phyloP scores from a whole-genome alignment of 768 basidiomycete species.

The Tephrocybe sp. region DNA sequence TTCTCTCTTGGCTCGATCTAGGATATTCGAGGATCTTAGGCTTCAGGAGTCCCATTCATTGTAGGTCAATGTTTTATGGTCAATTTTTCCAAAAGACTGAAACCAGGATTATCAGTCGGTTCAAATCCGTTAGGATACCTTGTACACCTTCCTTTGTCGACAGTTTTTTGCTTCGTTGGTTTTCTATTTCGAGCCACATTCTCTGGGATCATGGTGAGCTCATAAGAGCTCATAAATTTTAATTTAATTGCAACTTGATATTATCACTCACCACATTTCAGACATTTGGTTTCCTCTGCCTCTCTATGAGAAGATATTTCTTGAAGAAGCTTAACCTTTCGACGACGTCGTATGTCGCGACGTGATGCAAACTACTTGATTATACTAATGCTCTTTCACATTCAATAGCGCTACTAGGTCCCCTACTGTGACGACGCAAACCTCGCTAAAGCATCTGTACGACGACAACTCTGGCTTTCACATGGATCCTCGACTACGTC shows the following conservation, averaged over 20 bases:
- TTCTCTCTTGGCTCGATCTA: slow-evolving; percentile 5
- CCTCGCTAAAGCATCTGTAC: too few species aligned
- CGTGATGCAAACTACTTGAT: not conserved
- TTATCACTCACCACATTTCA: slow-evolving; percentile 4
- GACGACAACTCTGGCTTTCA: too few species aligned
- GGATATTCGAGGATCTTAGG: slow-evolving; percentile 2
- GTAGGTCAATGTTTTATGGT: slow-evolving; percentile 9
- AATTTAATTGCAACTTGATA: too few species aligned
- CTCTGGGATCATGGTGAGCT: slow-evolving; percentile 43
- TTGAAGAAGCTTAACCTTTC: not conserved
- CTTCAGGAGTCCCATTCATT: slow-evolving; percentile 7
- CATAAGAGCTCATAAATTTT: not conserved
- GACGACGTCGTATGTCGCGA: slow-evolving; percentile 12
- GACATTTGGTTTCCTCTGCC: slow-evolving; percentile 12
- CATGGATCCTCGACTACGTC: too few species aligned
- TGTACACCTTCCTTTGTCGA: slow-evolving; percentile 27
- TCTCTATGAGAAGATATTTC: slow-evolving; percentile 8
- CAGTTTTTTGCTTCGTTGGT: slow-evolving; percentile 27
- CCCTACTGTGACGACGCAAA: too few species aligned
- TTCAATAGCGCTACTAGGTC: too few species aligned
- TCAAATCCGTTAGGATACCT: slow-evolving; percentile 25
- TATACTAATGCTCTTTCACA: not conserved
- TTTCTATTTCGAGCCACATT: slow-evolving; percentile 28
- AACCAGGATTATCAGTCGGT: slow-evolving; percentile 25
- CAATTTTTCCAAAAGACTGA: not conserved